Evolutionary conservation across 306 rosid species (phyloP), one percentile per base, ranked within the genome.

Genomic region (Malus sylvestris): DNA sequence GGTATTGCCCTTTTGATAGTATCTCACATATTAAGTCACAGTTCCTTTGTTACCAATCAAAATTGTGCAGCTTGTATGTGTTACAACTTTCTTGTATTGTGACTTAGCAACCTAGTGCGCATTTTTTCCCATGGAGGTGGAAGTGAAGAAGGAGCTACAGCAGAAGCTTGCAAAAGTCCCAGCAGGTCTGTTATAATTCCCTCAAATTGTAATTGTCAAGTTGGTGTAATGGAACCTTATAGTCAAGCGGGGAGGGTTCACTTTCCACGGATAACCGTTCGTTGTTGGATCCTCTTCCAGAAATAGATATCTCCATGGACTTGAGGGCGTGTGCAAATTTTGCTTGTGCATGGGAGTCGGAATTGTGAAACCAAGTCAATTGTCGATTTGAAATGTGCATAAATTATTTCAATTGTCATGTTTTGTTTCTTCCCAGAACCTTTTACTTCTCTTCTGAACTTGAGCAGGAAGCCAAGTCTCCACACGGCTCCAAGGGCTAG

Each of bases 41-140:
- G 33, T 51, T 52, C 32, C 6, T 4, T 33, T 58, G 15, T 58
- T 59, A 55, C 57, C 46, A 58, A 51, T 78, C 30, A 65, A 27
- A 35, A 27, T 25, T 59, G 27, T 23, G 10, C 53, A 27, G 52
- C 55, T 42, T 71, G 25, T 25, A 25, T 25, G 5, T 45, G 59
- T 51, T 78, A 84, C 83, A 62, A 60, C 27, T 23, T 23, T 72
- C 9, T 67, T 49, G 69, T 33, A 64, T 67, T 82, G 82, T 83
- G 79, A 74, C 67, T 73, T 78, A 91, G 96, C 88, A 86, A 91
- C 76, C 78, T 71, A 32, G 59, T 89, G 61, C 86, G 89, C 64
- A 83, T 80, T 76, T 87, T 85, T 87, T 84, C 90, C 60, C 71
- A 16, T 16, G 87, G 81, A 19, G 66, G 52, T 72, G 83, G 83